Conservation (phyloP, 2,329 filamentous ascomycete species). For the Leptosphaerulina australis region DNA sequence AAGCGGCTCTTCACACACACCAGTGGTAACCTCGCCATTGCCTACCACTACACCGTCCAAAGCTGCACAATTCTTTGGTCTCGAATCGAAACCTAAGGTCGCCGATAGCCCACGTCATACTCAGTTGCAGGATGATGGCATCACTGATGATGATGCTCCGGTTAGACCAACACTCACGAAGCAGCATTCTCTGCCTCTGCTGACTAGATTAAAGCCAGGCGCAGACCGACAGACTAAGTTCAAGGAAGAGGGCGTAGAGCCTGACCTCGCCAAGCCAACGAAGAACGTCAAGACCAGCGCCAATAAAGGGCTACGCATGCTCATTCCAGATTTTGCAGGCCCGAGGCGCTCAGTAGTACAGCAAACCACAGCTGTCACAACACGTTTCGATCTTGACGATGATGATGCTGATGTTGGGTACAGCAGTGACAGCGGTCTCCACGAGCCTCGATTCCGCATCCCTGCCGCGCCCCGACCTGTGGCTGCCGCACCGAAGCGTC, state of each 20-base stretch:
- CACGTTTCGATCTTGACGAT: neutral
- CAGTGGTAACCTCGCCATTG: slow-evolving; percentile 20
- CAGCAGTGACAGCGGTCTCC: slow-evolving; percentile 18
- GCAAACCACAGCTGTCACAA: neutral
- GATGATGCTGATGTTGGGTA: slow-evolving; percentile 12
- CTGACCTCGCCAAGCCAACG: slow-evolving; percentile 15
- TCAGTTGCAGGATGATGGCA: slow-evolving; percentile 3
- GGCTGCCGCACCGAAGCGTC: slow-evolving; percentile 6
- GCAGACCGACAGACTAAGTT: slow-evolving; percentile 12
- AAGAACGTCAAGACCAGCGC: slow-evolving; percentile 3
- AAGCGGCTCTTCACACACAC: slow-evolving; percentile 8
- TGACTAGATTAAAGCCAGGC: slow-evolving; percentile 5
- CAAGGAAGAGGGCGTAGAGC: slow-evolving; percentile 19
- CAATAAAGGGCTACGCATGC: slow-evolving; percentile 23
- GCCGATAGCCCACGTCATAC: neutral
- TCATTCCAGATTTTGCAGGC: slow-evolving; percentile 16
- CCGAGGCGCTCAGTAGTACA: slow-evolving; percentile 7
- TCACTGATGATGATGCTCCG: slow-evolving; percentile 3
- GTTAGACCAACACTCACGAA: slow-evolving; percentile 13
- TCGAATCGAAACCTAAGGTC: slow-evolving; percentile 6
- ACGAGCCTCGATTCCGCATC: neutral
- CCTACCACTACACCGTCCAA: slow-evolving; percentile 31
- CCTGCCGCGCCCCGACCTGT: slow-evolving; percentile 6
- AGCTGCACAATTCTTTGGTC: slow-evolving; percentile 30
- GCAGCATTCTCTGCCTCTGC: slow-evolving; percentile 5